These are phyloP conservation scores for Purshia tridentata DNA, from an alignment of 306 rosid species.

Conservation along the genomic window DNA sequence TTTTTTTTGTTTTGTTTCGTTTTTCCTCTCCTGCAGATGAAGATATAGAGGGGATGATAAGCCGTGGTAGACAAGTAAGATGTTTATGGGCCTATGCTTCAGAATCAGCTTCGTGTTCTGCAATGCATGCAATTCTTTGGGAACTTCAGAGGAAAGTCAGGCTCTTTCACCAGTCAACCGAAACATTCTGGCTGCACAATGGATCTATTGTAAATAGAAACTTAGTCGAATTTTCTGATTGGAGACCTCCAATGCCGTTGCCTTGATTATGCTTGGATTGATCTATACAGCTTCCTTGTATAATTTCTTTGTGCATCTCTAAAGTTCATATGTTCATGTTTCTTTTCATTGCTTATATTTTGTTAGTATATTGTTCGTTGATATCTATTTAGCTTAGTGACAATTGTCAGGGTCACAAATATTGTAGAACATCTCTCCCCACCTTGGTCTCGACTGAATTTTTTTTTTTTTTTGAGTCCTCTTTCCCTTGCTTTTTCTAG, in stretches of 20 bases:
- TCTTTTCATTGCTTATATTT: neutral
- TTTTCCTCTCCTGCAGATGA: constrained; percentile 42
- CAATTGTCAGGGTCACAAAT: too few relatives aligned
- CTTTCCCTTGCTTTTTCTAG: too few relatives aligned
- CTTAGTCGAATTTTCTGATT: constrained; percentile 63
- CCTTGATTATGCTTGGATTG: constrained; percentile 47
- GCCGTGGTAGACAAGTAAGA: constrained; percentile 65
- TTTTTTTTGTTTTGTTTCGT: neutral
- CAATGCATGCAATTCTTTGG: constrained; percentile 87
- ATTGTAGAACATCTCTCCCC: too few relatives aligned
- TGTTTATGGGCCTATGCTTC: constrained; percentile 72
- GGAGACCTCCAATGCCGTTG: constrained; percentile 76
- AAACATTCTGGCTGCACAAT: constrained; percentile 94
- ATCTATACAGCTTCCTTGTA: constrained; percentile 22
- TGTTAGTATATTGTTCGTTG: neutral
- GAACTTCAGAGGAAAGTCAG: constrained; percentile 93
- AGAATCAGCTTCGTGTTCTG: constrained; percentile 77
- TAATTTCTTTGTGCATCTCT: neutral
- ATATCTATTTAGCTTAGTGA: too few relatives aligned
- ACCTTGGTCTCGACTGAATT: too few relatives aligned
- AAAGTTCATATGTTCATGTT: neutral
- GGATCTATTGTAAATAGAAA: constrained; percentile 71
- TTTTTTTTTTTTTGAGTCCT: too few relatives aligned
- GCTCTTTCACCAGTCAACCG: constrained; percentile 85
- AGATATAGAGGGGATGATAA: constrained; percentile 63